These are phyloP conservation scores for Globomyces sp. DNA, from an alignment of 371 early-diverging fungal species.

Conservation along the genomic window DNA sequence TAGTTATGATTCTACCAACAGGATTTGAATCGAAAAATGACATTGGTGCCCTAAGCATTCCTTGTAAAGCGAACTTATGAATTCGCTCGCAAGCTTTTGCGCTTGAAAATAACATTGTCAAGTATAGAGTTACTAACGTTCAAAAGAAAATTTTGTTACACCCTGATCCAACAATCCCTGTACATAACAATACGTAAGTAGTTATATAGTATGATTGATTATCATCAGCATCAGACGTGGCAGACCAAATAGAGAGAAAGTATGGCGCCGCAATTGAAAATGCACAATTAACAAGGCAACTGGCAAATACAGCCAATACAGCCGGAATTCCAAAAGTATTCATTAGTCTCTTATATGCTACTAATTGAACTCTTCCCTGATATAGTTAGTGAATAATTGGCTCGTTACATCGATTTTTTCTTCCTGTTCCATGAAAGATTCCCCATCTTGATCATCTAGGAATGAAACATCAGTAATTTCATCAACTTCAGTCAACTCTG, in stretches of 20 bases:
- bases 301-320: neutral
- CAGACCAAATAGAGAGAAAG: conserved; percentile 34
- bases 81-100: conserved; percentile 9
- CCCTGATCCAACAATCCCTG: neutral
- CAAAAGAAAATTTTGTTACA: neutral
- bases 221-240: neutral
- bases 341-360: neutral
- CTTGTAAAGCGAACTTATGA: conserved; percentile 60
- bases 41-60: conserved; percentile 65
- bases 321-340: neutral
- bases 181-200: no score
- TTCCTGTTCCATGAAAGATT: neutral
- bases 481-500: no score
- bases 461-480: no score
- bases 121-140: neutral
- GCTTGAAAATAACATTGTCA: neutral
- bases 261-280: conserved; percentile 25
- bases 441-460: conserved; percentile 10
- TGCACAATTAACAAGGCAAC: conserved; percentile 16
- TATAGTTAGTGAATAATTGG: neutral
- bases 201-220: neutral
- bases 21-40: conserved; percentile 84
- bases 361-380: neutral
- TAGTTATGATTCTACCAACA: conserved; percentile 76
- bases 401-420: neutral